Conservation (phyloP, 2,329 filamentous ascomycete species). For the Onygena corvina region DNA sequence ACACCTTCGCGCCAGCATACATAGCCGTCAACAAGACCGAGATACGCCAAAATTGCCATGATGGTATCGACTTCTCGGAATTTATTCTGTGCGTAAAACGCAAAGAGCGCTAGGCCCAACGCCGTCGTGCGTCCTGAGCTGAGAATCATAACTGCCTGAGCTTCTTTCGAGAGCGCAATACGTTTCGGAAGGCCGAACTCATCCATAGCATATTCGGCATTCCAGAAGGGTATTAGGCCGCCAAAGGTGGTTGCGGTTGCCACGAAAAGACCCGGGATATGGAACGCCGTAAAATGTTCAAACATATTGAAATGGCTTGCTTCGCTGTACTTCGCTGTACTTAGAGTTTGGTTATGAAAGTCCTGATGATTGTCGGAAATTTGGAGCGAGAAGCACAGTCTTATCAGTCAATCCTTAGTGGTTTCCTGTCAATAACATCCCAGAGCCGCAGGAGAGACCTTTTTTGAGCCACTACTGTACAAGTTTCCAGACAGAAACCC, state of each 20-base stretch:
- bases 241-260: conserved; percentile 25
- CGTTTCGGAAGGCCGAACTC: conserved; percentile 26
- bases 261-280: conserved; percentile 15
- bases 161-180: conserved; percentile 22
- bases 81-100: conserved; percentile 19
- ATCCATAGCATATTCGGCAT: conserved; percentile 23
- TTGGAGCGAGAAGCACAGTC: no score
- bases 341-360: no score
- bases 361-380: no score
- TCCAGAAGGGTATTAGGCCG: conserved; percentile 26
- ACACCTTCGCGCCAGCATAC: conserved; percentile 19
- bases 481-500: no score
- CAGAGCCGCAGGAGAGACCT: no score
- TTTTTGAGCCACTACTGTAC: no score
- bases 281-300: conserved; percentile 9
- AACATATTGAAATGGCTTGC: not conserved
- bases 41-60: conserved; percentile 14
- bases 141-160: conserved; percentile 23
- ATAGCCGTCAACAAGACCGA: conserved; percentile 17
- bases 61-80: conserved; percentile 19
- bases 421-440: no score
- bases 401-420: no score
- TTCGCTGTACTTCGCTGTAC: not conserved
- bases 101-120: conserved; percentile 14
- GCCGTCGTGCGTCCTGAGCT: conserved; percentile 14